Evolutionary conservation across 805 yeast genomes (phyloP).

Genomic region (Candida lessepsii): DNA sequence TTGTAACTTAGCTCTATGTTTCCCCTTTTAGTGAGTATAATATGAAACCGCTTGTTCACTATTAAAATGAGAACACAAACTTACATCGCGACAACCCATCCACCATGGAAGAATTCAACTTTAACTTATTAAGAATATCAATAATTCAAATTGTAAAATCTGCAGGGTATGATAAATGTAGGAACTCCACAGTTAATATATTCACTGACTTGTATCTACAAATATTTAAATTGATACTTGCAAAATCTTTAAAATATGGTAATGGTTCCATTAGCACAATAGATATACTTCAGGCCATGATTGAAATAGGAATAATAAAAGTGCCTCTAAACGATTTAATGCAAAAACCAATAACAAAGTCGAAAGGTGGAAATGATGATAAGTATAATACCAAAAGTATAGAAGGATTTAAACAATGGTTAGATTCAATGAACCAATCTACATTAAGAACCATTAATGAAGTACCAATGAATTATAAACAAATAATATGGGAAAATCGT

Average conservation of each 20-base stretch:
- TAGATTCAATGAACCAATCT: constrained; percentile 25
- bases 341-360: constrained; percentile 11
- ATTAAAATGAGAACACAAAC: too few relatives aligned
- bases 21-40: too few relatives aligned
- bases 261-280: constrained; percentile 49
- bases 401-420: constrained; percentile 40
- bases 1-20: too few relatives aligned
- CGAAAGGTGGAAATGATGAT: constrained; percentile 8
- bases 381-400: constrained; percentile 35
- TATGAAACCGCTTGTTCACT: too few relatives aligned
- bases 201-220: constrained; percentile 75
- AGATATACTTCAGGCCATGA: constrained; percentile 72
- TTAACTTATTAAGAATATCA: constrained; percentile 37
- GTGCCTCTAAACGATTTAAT: constrained; percentile 33
- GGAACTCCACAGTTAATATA: constrained; percentile 67
- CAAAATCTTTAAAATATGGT: constrained; percentile 51
- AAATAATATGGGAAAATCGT: constrained; percentile 36
- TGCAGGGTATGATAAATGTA: constrained; percentile 79
- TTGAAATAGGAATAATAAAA: constrained; percentile 58
- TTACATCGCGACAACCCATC: background rate
- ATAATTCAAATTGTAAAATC: constrained; percentile 65
- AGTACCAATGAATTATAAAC: constrained; percentile 30
- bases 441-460: constrained; percentile 15
- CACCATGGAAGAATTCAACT: constrained; percentile 41
- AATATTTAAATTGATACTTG: constrained; percentile 54